Percentiles rank a stretch among this genome's conserved stretches.
Conservation (phyloP, 2,329 filamentous ascomycete genomes). For the Alternaria sp. region DNA sequence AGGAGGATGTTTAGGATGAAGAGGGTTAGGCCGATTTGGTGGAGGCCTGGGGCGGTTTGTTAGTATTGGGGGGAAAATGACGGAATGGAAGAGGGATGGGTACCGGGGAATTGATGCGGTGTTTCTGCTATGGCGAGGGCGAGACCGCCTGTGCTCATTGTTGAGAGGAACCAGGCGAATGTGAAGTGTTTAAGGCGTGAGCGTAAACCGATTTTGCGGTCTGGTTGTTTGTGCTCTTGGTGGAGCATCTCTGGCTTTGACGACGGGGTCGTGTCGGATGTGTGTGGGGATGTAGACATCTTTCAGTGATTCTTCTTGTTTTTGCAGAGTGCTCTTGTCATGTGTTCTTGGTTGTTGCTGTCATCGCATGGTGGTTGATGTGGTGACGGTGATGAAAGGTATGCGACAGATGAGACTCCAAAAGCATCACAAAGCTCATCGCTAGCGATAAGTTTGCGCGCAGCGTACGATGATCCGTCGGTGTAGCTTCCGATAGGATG, state of each 20-base stretch:
- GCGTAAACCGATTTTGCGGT: slow-evolving; percentile 19
- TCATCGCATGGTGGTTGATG: not conserved
- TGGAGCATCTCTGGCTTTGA: not conserved
- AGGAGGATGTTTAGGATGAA: slow-evolving; percentile 57
- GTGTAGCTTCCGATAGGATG: not conserved
- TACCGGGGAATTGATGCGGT: slow-evolving; percentile 49
- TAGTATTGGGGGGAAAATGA: no score
- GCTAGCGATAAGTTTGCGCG: not conserved
- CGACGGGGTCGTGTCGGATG: not conserved
- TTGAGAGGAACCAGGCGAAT: slow-evolving; percentile 55
- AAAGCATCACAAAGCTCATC: not conserved
- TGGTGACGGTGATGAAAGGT: not conserved
- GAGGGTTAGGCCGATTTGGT: slow-evolving; percentile 57
- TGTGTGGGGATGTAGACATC: not conserved
- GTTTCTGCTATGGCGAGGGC: slow-evolving; percentile 51
- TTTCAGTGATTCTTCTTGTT: not conserved
- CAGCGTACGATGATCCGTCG: not conserved
- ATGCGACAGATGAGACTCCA: not conserved
- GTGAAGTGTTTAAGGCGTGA: slow-evolving; percentile 49
- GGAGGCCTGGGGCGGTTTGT: slow-evolving; percentile 48
- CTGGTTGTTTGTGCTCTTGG: not conserved
- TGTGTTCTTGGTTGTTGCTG: not conserved
- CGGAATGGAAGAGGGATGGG: not conserved
- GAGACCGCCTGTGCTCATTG: slow-evolving; percentile 56
- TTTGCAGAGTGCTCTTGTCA: not conserved